Base-by-base conservation (phyloP, 768 basidiomycete genomes). In the Leccinum disarticulatum region DNA sequence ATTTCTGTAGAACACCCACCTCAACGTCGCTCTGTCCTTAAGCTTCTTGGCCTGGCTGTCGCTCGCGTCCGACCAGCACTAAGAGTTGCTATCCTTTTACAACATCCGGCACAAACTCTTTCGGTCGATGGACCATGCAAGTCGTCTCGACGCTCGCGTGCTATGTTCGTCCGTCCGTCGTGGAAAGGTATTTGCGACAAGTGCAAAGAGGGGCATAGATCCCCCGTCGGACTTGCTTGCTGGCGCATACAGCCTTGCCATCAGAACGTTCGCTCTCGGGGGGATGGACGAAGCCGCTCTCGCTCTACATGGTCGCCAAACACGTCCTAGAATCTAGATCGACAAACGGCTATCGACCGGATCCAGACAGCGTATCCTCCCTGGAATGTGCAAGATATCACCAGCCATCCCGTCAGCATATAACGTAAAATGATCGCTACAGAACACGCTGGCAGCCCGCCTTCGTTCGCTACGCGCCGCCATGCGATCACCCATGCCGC, bases 101-200 rank as follows among this genome's bases (percentile, higher is more conserved):
- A 2, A 25, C 25, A 25, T 25, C 25, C 25, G 25, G 25, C 25
- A 25, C 25, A 25, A 25, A 25, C 25, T 25, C 25, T 25, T 25
- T 25, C 25, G 25, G 25, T 25, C 25, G 25, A 25, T 25, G 25
- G 25, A 25, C 25, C 27, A 27, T 27, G 27, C 27, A 52, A 8
- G 68, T 70, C 54, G 59, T 83, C 30, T 73, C 77, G 3, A 68
- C 71, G 6, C 68, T 88, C 19, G 71, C 81, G 36, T 79, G 80
- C 22, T 82, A 78, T 67, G 75, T 80, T 3, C 27, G 27, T 4
- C 4, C 4, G 27, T 27, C 27, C 27, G 4, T 27, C 27, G 27
- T 27, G 27, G 27, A 27, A 47, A 61, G 59, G 6, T 85, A 85
- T 64, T 59, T 88, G 35, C 56, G 61, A 4, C 48, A 72, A 19